Percentiles rank a stretch among this genome's conserved stretches.
These are phyloP conservation scores for Cryptosporidium ubiquitum DNA, from an alignment of 169 alveolate species.

Conservation along the genomic window DNA sequence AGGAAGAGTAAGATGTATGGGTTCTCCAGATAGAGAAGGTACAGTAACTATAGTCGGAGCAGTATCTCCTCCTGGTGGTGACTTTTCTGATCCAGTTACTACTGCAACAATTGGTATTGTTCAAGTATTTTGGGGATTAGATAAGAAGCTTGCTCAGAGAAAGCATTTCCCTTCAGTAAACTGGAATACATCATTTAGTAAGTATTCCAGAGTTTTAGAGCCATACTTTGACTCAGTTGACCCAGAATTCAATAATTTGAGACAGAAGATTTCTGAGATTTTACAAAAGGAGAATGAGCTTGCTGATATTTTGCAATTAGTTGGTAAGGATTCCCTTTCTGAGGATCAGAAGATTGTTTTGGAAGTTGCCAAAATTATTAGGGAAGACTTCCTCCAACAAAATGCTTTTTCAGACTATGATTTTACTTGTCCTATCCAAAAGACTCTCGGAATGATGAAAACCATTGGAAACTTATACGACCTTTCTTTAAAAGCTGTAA, in stretches of 20 bases:
- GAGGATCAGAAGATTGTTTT: conserved; percentile 93
- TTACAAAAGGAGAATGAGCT: conserved; percentile 96
- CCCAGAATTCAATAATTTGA: conserved; percentile 91
- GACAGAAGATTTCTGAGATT: conserved; percentile 92
- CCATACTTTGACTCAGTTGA: conserved; percentile 93
- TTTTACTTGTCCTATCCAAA: conserved; percentile 95
- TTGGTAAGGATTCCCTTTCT: conserved; percentile 97
- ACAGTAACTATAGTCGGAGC: conserved; percentile 99
- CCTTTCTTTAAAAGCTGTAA: conserved; percentile 89
- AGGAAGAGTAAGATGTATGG: conserved; percentile 95
- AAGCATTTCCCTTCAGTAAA: conserved; percentile 99
- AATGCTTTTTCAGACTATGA: conserved; percentile 98
- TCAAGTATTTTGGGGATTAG: conserved; percentile 99
- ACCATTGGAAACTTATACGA: conserved; percentile 93
- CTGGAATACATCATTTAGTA: conserved; percentile 97
- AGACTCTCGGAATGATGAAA: conserved; percentile 98
- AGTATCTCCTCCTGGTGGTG: conserved; percentile 99
- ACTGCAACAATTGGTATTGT: conserved; percentile 97
- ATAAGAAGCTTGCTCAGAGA: conserved; percentile 98
- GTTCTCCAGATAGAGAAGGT: conserved; percentile 98
- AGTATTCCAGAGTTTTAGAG: conserved; percentile 95
- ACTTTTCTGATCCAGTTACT: conserved; percentile 99
- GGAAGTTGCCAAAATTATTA: conserved; percentile 96
- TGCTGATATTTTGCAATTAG: conserved; percentile 97
- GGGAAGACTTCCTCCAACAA: conserved; percentile 98